Evolutionary conservation across 2,329 filamentous ascomycete species (phyloP).

Genomic region (Tetracladium maxilliforme): DNA sequence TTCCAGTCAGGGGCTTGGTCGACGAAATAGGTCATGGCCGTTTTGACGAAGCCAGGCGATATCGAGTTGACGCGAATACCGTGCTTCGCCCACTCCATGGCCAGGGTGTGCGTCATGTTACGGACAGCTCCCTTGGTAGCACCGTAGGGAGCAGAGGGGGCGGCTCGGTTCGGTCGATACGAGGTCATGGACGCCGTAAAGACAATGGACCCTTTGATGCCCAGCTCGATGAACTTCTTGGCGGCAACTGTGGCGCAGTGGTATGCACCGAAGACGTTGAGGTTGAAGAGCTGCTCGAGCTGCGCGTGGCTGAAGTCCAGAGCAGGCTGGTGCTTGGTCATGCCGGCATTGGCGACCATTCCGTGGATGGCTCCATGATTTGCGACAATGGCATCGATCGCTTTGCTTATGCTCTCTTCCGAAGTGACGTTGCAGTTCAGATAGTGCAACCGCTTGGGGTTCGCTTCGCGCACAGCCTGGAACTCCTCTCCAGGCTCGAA

Average conservation of each 20-base stretch:
- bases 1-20: conserved; percentile 32
- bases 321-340: conserved; percentile 34
- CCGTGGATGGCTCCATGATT: conserved; percentile 28
- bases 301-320: conserved; percentile 32
- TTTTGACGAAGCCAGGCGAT: conserved; percentile 15
- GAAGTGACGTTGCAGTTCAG: conserved; percentile 29
- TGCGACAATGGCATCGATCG: conserved; percentile 25
- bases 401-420: conserved; percentile 24
- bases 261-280: conserved; percentile 29
- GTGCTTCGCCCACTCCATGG: conserved; percentile 21
- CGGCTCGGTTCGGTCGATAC: conserved; percentile 26
- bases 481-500: conserved; percentile 25
- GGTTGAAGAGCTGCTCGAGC: conserved; percentile 24
- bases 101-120: conserved; percentile 18
- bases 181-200: conserved; percentile 31
- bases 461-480: conserved; percentile 17
- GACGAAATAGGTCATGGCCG: conserved; percentile 28
- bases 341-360: conserved; percentile 33
- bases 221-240: conserved; percentile 25
- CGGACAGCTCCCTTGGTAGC: conserved; percentile 26
- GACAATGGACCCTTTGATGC: conserved; percentile 26
- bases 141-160: conserved; percentile 23
- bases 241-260: conserved; percentile 25
- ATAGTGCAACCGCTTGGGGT: conserved; percentile 21
- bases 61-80: conserved; percentile 19